Evolutionary conservation across 208 protist genomes (phyloP), one percentile per base, ranked within the genome.

Genomic region (Acanthamoeba lenticulata): DNA sequence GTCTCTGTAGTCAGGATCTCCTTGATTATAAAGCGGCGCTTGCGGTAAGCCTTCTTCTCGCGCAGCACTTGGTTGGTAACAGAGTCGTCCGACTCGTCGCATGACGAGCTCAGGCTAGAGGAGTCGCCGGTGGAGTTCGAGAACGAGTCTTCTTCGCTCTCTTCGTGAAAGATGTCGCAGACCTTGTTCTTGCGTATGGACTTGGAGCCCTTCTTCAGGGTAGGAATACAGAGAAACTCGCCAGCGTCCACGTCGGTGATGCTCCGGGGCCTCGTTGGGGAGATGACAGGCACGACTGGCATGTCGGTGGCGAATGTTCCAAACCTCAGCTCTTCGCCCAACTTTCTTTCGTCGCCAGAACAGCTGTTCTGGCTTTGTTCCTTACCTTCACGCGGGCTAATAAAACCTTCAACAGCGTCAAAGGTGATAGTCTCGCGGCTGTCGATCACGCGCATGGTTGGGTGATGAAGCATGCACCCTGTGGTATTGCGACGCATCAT

Each of bases 11-110:
- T n/a, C 1, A 88, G 40, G 77, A 88, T 60, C 77, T 88, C 77
- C 5, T 36, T n/a, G 0, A 88, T 11, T 13, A 88, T 88, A n/a
- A 40, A 57, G 21, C 77, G 9, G 21, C 77, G 2, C 45, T 88
- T 88, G 42, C 77, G 77, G 45, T 88, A 88, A 36, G 69, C 69
- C 38, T 45, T 24, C 69, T 17, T 47, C 69, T 79, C 69, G n/a
- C n/a, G n/a, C n/a, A n/a, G n/a, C n/a, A n/a, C 5, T 45, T 34
- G 32, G 34, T 19, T 15, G 24, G 57, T 5, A 34, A 67, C 13
- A 21, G 40, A 32, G 15, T 15, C 36, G 19, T 79, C 69, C 2
- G 2, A 15, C 38, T 79, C 69, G 1, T 40, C 32, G 6, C n/a
- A n/a, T n/a, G 69, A 47, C 5, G 69, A 79, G 69, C 62, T 69